phyloP scores from a whole-genome alignment of 805 yeast species.

The Naumovozyma castellii region DNA sequence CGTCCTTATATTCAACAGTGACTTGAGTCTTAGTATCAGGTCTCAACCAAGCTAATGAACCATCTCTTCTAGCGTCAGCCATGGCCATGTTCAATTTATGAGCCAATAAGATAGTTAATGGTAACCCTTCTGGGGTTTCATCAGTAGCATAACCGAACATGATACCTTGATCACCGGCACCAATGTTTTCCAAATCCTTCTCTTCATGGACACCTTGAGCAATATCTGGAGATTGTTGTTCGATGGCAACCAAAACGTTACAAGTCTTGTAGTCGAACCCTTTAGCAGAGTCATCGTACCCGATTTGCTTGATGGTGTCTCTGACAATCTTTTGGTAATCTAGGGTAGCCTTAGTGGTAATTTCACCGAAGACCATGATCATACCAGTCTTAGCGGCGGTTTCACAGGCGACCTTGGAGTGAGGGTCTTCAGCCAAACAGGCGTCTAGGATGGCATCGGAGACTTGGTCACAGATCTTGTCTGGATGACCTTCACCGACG shows the following conservation, averaged over 20 bases:
- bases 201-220: slow-evolving; percentile 99
- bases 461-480: slow-evolving; percentile 96
- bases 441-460: slow-evolving; percentile 98
- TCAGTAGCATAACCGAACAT: slow-evolving; percentile 99
- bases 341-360: slow-evolving; percentile 89
- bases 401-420: slow-evolving; percentile 98
- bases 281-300: slow-evolving; percentile 90
- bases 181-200: slow-evolving; percentile 89
- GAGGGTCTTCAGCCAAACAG: slow-evolving; percentile 89
- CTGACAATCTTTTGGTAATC: slow-evolving; percentile 97
- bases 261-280: slow-evolving; percentile 99
- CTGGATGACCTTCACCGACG: slow-evolving; percentile 93
- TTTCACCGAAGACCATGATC: slow-evolving; percentile 99
- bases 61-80: slow-evolving; percentile 96
- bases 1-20: slow-evolving; percentile 90
- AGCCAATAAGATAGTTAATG: slow-evolving; percentile 86
- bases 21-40: slow-evolving; percentile 99
- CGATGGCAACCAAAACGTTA: slow-evolving; percentile 97
- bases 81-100: slow-evolving; percentile 95
- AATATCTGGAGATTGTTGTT: slow-evolving; percentile 98
- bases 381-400: slow-evolving; percentile 98
- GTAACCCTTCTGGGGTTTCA: slow-evolving; percentile 95
- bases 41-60: slow-evolving; percentile 91
- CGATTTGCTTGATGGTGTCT: slow-evolving; percentile 97
- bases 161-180: slow-evolving; percentile 99